A percentile compares a stretch with the other conserved stretches of the same genome.
Conservation (phyloP, 2,329 filamentous ascomycete genomes). For the Cercospora beticola region DNA sequence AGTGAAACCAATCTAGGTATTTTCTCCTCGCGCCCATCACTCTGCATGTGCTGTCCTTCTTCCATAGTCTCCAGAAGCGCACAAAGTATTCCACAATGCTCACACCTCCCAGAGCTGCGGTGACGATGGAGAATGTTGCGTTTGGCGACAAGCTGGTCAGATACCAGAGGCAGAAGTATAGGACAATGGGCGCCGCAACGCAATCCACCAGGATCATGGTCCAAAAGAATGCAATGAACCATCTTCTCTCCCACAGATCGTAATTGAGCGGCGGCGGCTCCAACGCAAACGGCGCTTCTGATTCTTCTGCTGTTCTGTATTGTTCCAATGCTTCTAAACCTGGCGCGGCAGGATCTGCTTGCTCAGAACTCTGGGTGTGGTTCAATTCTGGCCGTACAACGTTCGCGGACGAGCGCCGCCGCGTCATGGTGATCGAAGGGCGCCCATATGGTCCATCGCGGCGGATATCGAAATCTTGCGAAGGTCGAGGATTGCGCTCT, state of each 20-base stretch:
- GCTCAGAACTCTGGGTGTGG: conserved; percentile 3
- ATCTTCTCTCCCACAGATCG: conserved; percentile 54
- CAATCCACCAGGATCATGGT: conserved; percentile 59
- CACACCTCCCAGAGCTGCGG: conserved; percentile 53
- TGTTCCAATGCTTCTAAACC: conserved; percentile 18
- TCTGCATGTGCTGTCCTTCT: conserved; percentile 53
- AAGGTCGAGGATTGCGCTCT: conserved; percentile 20
- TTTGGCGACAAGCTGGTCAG: conserved; percentile 52
- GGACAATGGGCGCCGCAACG: conserved; percentile 56
- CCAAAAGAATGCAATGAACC: conserved; percentile 60
- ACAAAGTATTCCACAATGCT: conserved; percentile 57
- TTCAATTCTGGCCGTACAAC: background rate
- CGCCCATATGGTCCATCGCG: conserved; percentile 37
- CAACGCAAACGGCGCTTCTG: conserved; percentile 33
- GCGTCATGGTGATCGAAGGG: conserved; percentile 36
- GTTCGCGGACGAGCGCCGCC: conserved; percentile 29
- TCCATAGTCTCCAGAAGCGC: conserved; percentile 51
- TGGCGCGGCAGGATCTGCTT: conserved; percentile 12
- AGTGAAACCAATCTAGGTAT: conserved; percentile 58
- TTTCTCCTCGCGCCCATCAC: conserved; percentile 49
- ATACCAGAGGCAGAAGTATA: conserved; percentile 64
- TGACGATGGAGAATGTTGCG: conserved; percentile 56
- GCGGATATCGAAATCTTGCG: conserved; percentile 35
- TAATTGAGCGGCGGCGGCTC: conserved; percentile 57
- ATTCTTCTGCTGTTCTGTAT: conserved; percentile 11